A percentile compares a stretch with the other conserved stretches of the same genome.
phyloP scores from a whole-genome alignment of 352 stramenopile genomes.

The Plasmopara viticola region DNA sequence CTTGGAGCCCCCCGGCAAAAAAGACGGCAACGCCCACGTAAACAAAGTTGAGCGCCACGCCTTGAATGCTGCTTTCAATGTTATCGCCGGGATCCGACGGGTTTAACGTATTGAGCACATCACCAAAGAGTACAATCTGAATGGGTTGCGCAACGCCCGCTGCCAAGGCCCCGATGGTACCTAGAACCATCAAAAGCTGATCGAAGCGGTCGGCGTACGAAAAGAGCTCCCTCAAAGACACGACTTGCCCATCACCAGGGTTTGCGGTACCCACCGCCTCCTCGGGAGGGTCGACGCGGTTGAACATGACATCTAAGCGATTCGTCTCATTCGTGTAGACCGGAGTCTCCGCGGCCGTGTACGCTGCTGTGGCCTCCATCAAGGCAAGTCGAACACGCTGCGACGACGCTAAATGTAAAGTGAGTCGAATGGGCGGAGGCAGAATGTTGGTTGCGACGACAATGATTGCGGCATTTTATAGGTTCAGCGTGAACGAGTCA shows the following conservation, averaged over 20 bases:
- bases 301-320: conserved; percentile 21
- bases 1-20: conserved; percentile 43
- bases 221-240: conserved; percentile 43
- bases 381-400: not conserved
- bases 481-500: conserved; percentile 3
- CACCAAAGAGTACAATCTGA: conserved; percentile 66
- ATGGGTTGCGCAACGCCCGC: conserved; percentile 50
- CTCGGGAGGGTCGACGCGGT: conserved; percentile 16
- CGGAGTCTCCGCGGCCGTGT: conserved; percentile 16
- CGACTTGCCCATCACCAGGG: conserved; percentile 26
- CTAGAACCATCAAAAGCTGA: conserved; percentile 47
- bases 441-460: conserved; percentile 2
- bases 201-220: conserved; percentile 50
- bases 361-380: conserved; percentile 19
- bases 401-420: not conserved
- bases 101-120: conserved; percentile 71
- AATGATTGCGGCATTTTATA: conserved; percentile 13
- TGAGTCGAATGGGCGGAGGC: conserved; percentile 1
- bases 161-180: conserved; percentile 34
- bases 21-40: conserved; percentile 47
- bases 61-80: conserved; percentile 27
- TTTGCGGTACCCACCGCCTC: conserved; percentile 12
- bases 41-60: conserved; percentile 51
- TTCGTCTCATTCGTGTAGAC: conserved; percentile 15
- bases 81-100: conserved; percentile 16